Base-by-base conservation (phyloP, 2,329 filamentous ascomycete genomes). In the Pseudocercospora ulei region DNA sequence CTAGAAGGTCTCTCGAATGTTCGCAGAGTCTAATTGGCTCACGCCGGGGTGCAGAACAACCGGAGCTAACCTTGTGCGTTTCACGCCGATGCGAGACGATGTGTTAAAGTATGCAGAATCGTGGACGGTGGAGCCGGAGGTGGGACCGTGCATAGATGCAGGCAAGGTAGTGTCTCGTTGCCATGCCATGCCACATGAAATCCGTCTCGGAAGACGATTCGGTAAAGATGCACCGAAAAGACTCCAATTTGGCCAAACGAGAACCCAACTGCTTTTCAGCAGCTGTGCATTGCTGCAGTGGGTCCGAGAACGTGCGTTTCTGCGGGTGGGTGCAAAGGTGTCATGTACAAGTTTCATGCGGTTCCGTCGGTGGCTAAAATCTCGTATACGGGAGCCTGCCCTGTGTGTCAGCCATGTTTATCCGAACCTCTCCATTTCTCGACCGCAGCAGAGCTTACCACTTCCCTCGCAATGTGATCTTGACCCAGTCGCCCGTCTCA, bases 401-500 rank as follows among this genome's bases (percentile, higher is more conserved):
- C 5, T 30, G 17, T 35, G 23, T 8, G 35, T 51, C 25, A 52
- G 43, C 22, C 14, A 16, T 24, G 20, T 6, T 14, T 30, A 26
- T 16, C 17, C 30, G 18, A 19, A 23, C 14, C 5, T 23, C 30
- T 13, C 3, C 5, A 20, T 12, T 14, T 12, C 25, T 23, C n/a
- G 3, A 8, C 18, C 30, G 7, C 28, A 4, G 11, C 18, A 7
- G 31, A 14, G 51, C 75, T 62, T 61, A 86, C 83, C 84, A 90
- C 68, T 90, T 90, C 17, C 84, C 83, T 52, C 79, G 75, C 54
- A 87, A 56, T 2, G 82, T 87, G 51, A 94, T 92, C 52, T 86
- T 77, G 3, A 81, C 85, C 85, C 85, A 94, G 4, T 80, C 70
- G 37, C 86, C 87, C 54, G 82, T 75, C 44, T 81, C 76, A 60